Evolutionary conservation across 148 eudicot species (phyloP), one percentile per base, ranked within the genome.

Genomic region (Camellia granthamiana): DNA sequence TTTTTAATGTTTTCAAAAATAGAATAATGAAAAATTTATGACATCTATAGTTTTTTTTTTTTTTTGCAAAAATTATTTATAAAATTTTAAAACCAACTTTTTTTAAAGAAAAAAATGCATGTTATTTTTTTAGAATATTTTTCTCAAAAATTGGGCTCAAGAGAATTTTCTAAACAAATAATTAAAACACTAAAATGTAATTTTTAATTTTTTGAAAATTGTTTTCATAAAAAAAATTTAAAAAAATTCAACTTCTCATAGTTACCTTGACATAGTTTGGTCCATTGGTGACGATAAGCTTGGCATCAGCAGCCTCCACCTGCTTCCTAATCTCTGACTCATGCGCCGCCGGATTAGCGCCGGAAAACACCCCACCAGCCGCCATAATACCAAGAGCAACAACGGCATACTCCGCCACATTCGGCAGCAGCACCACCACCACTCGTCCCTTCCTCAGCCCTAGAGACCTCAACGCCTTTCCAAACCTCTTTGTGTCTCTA

Each of bases 311-410:
- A 2, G 85, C 88, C 77, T 91, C 95, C 14, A 89, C 95, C 78
- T 97, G 99, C 76, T 89, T 97, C 84, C 78, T 87, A 64, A 97
- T 93, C 68, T 97, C 99, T 0, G 91, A 86, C 0, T 80, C 46
- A 70, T 94, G 95, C 3, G 91, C 87, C 14, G 84, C 75, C 0
- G 99, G 97, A 82, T 97, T 97, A 0, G 84, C 97, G 42, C 99
- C 97, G 8, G 98, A 97, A 82, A 97, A 94, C 15, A 97, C 91
- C 0, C 94, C 95, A 16, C 98, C 97, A 3, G 98, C 90, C 0
- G 93, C 87, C 99, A 97, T 97, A 21, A 97, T 97, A 2, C 99
- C 99, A 0, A 97, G 87, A 38, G 98, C 97, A 23, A 97, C 84
- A 72, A 90, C 88, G n/a, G 92, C 92, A 51, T 94, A 97, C 75